Evolutionary conservation across 768 basidiomycete genomes (phyloP).

Genomic region (Rhodotorula graminis): DNA sequence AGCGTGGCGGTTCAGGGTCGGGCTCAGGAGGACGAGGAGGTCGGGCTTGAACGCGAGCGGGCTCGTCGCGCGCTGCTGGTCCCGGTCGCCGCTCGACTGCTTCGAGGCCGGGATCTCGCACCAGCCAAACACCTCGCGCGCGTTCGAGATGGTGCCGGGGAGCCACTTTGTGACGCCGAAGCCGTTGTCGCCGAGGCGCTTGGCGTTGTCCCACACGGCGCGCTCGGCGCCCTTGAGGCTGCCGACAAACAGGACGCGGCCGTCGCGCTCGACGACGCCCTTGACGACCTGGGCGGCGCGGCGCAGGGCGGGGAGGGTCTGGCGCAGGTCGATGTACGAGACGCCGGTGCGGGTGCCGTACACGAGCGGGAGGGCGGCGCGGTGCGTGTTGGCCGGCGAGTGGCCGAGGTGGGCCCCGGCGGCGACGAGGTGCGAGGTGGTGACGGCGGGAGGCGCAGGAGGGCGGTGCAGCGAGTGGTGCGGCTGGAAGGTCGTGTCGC

Average conservation of each 20-base stretch:
- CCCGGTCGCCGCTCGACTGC: neutral
- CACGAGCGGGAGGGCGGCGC: slow-evolving; percentile 83
- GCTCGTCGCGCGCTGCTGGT: slow-evolving; percentile 45
- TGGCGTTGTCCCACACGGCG: slow-evolving; percentile 59
- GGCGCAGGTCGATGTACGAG: slow-evolving; percentile 83
- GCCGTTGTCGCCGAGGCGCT: slow-evolving; percentile 70
- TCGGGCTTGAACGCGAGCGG: slow-evolving; percentile 65
- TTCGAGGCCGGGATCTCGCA: slow-evolving; percentile 23
- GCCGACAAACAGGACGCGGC: slow-evolving; percentile 83
- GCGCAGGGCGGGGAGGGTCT: slow-evolving; percentile 82
- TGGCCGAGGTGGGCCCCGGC: slow-evolving; percentile 93
- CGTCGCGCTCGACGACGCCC: slow-evolving; percentile 71
- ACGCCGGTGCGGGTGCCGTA: slow-evolving; percentile 86
- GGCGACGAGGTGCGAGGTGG: slow-evolving; percentile 83
- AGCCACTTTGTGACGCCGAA: slow-evolving; percentile 84
- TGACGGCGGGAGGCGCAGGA: slow-evolving; percentile 58
- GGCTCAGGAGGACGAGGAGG: slow-evolving; percentile 85
- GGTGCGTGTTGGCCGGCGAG: slow-evolving; percentile 69
- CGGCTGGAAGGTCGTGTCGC: slow-evolving; percentile 66
- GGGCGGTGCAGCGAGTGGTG: slow-evolving; percentile 67
- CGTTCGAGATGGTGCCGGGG: slow-evolving; percentile 91
- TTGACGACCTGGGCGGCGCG: slow-evolving; percentile 84
- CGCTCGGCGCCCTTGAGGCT: slow-evolving; percentile 50
- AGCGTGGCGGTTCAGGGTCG: slow-evolving; percentile 68
- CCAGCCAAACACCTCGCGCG: slow-evolving; percentile 64